Evolutionary conservation across 768 basidiomycete genomes (phyloP).

Genomic region (Pleurotus djamor): DNA sequence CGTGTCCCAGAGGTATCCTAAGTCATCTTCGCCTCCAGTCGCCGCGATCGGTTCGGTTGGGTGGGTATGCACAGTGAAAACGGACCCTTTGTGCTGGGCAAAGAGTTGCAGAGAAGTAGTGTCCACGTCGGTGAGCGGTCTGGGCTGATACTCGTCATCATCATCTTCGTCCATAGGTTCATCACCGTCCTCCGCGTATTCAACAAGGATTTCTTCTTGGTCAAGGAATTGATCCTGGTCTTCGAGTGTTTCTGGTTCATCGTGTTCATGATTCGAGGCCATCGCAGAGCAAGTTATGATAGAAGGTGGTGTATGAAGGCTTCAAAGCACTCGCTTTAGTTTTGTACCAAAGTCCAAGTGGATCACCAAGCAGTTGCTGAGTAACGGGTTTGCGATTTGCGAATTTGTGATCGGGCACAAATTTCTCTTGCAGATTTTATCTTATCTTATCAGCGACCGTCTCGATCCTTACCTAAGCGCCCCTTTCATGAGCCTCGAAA

Average conservation of each 20-base stretch:
- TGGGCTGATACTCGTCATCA: conserved; percentile 39
- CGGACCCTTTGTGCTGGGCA: conserved; percentile 65
- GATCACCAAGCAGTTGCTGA: conserved; percentile 14
- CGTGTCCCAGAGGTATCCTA: conserved; percentile 92
- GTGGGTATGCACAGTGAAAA: conserved; percentile 84
- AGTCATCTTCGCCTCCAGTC: conserved; percentile 94
- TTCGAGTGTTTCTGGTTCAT: conserved; percentile 31
- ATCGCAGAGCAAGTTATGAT: conserved; percentile 13
- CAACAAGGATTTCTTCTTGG: conserved; percentile 62
- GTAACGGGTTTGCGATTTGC: no score
- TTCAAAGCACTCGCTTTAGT: not conserved
- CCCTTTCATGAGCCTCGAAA: not conserved
- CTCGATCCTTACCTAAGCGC: not conserved
- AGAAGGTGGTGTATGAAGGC: no score
- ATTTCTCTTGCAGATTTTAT: not conserved
- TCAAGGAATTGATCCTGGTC: conserved; percentile 62
- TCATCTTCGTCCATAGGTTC: conserved; percentile 68
- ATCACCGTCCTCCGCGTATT: conserved; percentile 60
- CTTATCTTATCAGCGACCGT: not conserved
- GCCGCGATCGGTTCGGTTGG: conserved; percentile 81
- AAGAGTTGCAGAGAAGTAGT: conserved; percentile 55
- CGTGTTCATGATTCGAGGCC: conserved; percentile 16
- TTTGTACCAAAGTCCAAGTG: not conserved
- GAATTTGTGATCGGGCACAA: conserved; percentile 5
- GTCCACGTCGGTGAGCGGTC: conserved; percentile 32